These are phyloP conservation scores for Colletotrichum spaethianum DNA, from an alignment of 2,329 filamentous ascomycete species.

Conservation along the genomic window DNA sequence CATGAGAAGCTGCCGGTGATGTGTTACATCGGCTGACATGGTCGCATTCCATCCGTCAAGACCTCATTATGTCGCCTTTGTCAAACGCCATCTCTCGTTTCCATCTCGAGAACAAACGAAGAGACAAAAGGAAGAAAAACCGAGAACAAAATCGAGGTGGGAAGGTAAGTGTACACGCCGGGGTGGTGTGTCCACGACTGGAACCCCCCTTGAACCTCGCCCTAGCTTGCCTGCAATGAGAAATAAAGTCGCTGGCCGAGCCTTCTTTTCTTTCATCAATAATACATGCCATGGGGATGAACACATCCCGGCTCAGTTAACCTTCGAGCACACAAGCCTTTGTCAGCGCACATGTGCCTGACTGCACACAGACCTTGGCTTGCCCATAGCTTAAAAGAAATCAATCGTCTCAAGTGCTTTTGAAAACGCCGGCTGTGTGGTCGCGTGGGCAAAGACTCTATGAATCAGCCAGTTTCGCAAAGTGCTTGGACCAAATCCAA, in stretches of 20 bases:
- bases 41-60: slow-evolving; percentile 37
- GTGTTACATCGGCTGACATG: slow-evolving; percentile 21
- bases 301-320: slow-evolving; percentile 9
- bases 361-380: slow-evolving; percentile 28
- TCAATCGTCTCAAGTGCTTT: slow-evolving; percentile 17
- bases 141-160: neutral
- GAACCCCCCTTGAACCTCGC: neutral
- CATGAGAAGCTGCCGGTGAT: slow-evolving; percentile 21
- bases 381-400: slow-evolving; percentile 9
- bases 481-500: slow-evolving; percentile 99
- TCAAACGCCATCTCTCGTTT: slow-evolving; percentile 40
- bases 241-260: neutral
- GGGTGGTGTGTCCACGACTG: neutral
- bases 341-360: slow-evolving; percentile 29
- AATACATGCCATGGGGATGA: slow-evolving; percentile 19
- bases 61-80: slow-evolving; percentile 34
- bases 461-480: slow-evolving; percentile 76
- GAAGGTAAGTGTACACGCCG: slow-evolving; percentile 22
- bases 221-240: neutral
- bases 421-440: slow-evolving; percentile 28
- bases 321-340: slow-evolving; percentile 13
- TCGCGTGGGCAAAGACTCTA: slow-evolving; percentile 43
- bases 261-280: slow-evolving; percentile 10
- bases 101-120: slow-evolving; percentile 29
- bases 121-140: neutral